phyloP scores from a whole-genome alignment of 805 yeast species.

The Candida coquimbonensis region DNA sequence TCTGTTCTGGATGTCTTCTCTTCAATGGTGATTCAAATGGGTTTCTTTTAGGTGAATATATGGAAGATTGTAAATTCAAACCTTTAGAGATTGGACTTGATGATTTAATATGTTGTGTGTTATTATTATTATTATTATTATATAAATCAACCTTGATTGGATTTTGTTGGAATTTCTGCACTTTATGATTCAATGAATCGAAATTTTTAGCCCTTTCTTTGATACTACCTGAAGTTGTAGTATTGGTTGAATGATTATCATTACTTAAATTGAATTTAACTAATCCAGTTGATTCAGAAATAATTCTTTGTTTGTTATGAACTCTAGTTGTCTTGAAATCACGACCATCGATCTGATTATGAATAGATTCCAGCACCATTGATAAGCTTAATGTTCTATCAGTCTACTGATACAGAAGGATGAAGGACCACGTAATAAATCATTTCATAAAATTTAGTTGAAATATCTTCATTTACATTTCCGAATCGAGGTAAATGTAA shows the following conservation, averaged over 20 bases:
- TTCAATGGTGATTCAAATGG: not conserved
- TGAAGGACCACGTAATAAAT: too few species aligned
- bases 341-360: not conserved
- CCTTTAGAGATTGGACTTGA: slow-evolving; percentile 4
- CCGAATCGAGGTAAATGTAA: slow-evolving; percentile 9
- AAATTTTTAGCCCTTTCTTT: slow-evolving; percentile 9
- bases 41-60: slow-evolving; percentile 3
- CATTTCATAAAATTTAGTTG: not conserved
- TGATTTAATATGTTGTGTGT: not conserved
- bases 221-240: not conserved
- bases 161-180: slow-evolving; percentile 9
- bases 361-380: slow-evolving; percentile 6
- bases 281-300: slow-evolving; percentile 46
- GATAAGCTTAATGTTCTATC: too few species aligned
- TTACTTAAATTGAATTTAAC: slow-evolving; percentile 30
- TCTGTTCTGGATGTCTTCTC: too few species aligned
- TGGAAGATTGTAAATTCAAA: not conserved
- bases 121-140: too few species aligned
- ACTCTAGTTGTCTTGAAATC: slow-evolving; percentile 2
- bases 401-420: too few species aligned
- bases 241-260: not conserved
- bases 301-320: slow-evolving; percentile 30
- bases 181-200: slow-evolving; percentile 10
- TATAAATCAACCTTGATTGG: not conserved
- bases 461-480: not conserved